Evolutionary conservation across 306 rosid species (phyloP), one percentile per base, ranked within the genome.

Genomic region (Gastrolobium villosum): DNA sequence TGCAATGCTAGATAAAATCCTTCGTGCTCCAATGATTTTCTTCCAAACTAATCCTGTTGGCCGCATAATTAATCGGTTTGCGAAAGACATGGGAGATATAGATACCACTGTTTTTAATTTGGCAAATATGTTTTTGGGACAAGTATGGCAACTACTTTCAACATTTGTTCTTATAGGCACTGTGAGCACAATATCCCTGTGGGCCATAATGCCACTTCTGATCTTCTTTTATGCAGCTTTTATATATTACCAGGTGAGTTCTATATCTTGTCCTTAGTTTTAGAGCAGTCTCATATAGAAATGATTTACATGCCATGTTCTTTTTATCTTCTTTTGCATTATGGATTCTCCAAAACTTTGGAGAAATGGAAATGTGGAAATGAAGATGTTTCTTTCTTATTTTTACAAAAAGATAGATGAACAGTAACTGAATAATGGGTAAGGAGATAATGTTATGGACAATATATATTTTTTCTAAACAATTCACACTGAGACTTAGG

Each of bases 31-130:
- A 53, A 90, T 94, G 97, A 36, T 84, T 30, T 94, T 94, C 92
- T 94, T 94, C 82, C 97, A 94, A 85, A 89, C 94, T 44, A 94
- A 90, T 84, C 98, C 97, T 20, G 85, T 86, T 43, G 97, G 98
- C 36, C 86, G 98, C 65, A 89, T 94, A 75, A 89, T 94, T 81
- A 94, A 94, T 71, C 87, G 98, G 82, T 94, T 94, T 76, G 92
- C 98, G 2, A 92, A 79, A 78, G 98, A 94, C 83, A 69, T 81
- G 0, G 93, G 93, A 50, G 98, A 94, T 70, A 88, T 94, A 46
- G 98, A 94, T 77, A 82, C 90, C 54, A 66, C 54, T 71, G 89
- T 94, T 55, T 90, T 94, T 49, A 63, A 14, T 74, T 39, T 73
- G 62, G 6, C 85, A 79, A 89, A 84, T 70, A 28, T 0, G 76